phyloP scores from a whole-genome alignment of 139 green algal species.

The Closterium sp. region DNA sequence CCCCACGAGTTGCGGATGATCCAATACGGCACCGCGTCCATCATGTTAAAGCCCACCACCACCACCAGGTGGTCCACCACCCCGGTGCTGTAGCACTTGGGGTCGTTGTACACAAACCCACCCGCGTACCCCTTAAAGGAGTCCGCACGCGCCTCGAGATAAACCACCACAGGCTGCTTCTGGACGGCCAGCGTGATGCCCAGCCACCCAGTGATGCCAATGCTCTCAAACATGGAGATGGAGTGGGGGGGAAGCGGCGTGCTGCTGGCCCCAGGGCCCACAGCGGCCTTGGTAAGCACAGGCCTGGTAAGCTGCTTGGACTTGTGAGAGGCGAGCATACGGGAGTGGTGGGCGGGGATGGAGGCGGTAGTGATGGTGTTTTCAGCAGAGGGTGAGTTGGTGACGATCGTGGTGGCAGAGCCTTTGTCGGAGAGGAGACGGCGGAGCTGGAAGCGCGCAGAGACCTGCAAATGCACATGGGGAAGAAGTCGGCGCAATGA shows the following conservation, averaged over 20 bases:
- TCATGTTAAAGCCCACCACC: neutral
- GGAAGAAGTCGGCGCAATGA: too few species aligned
- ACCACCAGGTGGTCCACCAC: neutral
- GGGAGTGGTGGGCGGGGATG: neutral
- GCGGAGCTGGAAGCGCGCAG: neutral
- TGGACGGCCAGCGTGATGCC: neutral
- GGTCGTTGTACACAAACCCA: neutral
- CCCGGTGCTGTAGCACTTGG: neutral
- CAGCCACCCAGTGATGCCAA: neutral
- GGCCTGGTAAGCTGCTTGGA: too few species aligned
- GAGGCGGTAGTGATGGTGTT: neutral
- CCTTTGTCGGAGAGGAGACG: neutral
- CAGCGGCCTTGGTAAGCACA: too few species aligned
- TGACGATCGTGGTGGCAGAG: too few species aligned
- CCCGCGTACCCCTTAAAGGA: neutral
- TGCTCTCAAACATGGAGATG: neutral
- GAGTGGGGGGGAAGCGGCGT: neutral
- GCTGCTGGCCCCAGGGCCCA: too few species aligned
- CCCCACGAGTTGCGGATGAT: neutral
- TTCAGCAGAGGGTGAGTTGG: too few species aligned
- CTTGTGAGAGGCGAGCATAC: neutral
- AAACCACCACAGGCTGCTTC: neutral
- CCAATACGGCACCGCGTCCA: neutral
- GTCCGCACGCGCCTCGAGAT: neutral
- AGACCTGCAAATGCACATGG: neutral